Conservation (phyloP, 129 eudicot species). For the Centella asiatica region DNA sequence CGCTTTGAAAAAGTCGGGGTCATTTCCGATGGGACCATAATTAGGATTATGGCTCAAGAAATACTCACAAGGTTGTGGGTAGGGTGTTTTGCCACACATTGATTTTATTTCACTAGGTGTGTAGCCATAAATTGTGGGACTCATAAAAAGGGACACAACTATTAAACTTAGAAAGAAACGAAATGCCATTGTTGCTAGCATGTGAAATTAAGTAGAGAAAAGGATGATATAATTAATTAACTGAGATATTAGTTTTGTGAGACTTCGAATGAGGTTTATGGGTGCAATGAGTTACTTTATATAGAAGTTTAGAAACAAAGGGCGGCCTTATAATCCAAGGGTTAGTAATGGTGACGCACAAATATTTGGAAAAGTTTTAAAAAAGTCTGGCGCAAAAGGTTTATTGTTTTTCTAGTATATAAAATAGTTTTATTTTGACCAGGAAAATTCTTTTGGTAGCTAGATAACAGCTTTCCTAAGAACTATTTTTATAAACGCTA, state of each 20-base stretch:
- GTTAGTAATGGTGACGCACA: background rate
- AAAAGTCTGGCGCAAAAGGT: too few relatives aligned
- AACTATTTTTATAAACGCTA: background rate
- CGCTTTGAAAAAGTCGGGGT: conserved; percentile 45
- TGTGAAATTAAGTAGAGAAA: too few relatives aligned
- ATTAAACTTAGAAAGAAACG: conserved; percentile 18
- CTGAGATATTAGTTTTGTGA: too few relatives aligned
- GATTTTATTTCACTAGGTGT: conserved; percentile 23
- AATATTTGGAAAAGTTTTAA: too few relatives aligned
- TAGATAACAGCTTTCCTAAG: too few relatives aligned
- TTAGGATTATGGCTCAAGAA: conserved; percentile 32
- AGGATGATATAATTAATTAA: too few relatives aligned
- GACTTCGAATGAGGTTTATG: conserved; percentile 15
- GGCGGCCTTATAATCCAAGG: conserved; percentile 1
- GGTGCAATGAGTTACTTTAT: conserved; percentile 25
- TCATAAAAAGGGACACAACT: conserved; percentile 13
- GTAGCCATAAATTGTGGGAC: conserved; percentile 23
- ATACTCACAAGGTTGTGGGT: conserved; percentile 61
- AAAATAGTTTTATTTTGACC: too few relatives aligned
- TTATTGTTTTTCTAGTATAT: too few relatives aligned
- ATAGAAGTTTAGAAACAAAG: conserved; percentile 22
- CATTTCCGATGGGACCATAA: conserved; percentile 24
- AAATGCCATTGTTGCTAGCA: conserved; percentile 17
- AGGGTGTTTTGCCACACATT: conserved; percentile 69
- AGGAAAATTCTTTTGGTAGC: too few relatives aligned